Percentiles rank a stretch among this genome's conserved stretches.
phyloP scores from a whole-genome alignment of 257 asterid genomes.

The Capsicum rhomboideum region DNA sequence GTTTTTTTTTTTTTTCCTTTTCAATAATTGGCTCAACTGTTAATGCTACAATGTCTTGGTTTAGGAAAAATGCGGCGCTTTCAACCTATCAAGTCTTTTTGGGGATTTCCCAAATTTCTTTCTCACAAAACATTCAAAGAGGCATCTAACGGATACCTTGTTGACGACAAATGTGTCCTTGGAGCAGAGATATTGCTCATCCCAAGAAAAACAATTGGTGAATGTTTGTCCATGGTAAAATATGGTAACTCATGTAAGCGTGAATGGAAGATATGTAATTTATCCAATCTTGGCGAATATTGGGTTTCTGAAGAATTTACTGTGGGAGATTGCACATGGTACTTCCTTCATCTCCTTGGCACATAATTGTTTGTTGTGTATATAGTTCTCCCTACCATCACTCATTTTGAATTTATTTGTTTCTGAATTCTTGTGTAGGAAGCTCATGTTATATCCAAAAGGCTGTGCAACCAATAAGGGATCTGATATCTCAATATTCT shows the following conservation, averaged over 20 bases:
- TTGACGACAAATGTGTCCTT: not conserved
- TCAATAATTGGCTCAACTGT: no score
- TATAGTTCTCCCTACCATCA: no score
- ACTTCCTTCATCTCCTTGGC: no score
- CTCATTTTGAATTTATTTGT: no score
- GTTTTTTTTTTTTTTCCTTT: no score
- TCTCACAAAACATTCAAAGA: not conserved
- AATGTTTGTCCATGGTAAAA: not conserved
- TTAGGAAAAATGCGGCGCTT: conserved; percentile 5
- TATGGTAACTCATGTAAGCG: not conserved
- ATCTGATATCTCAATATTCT: not conserved
- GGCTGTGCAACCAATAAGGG: not conserved
- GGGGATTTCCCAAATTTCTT: conserved; percentile 19
- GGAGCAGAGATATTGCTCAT: conserved; percentile 3
- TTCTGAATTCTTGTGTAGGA: not conserved
- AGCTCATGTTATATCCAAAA: not conserved
- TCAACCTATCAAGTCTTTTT: not conserved
- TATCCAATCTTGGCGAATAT: no score
- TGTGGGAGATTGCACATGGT: no score
- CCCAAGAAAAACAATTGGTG: not conserved
- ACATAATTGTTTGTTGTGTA: no score
- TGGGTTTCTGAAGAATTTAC: no score
- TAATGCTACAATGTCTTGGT: no score
- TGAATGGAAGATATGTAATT: no score
- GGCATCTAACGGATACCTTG: conserved; percentile 4